Evolutionary conservation across 352 stramenopile genomes (phyloP), one percentile per base, ranked within the genome.

Genomic region (Hyaloperonospora arabidopsidis): DNA sequence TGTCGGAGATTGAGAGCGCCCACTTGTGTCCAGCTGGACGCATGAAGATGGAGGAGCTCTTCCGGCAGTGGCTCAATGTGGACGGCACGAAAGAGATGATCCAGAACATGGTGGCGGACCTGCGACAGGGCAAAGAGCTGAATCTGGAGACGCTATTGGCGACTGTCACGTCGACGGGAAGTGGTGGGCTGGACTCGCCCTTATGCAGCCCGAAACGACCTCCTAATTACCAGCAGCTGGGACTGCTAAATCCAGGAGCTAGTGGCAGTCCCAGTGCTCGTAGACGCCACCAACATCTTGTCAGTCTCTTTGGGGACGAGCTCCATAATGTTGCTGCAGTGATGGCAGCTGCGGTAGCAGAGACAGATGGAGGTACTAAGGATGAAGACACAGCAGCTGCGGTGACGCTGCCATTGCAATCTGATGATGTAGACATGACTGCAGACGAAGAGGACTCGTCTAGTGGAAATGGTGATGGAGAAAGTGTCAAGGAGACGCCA

Each of bases 11-110:
- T 53, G 81, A 91, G 59, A 87, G 68, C 52, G 78, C 81, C 45
- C 77, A 90, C 40, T 38, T 88, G 61, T 93, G 78, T 46, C 79
- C 79, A 3, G 87, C 77, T 15, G 83, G 74, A 3, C 75, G 83
- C 49, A 79, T 88, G 68, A 93, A 93, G 67, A 90, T 93, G 83
- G 83, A 93, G 59, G 80, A 93, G 52, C 68, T 93, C 3, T 93
- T 91, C 53, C 77, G 80, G 23, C 79, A 89, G 59, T 93, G 81
- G 80, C 77, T 93, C n/a, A 90, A 86, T 48, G 72, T 89, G 18
- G 83, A 93, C 41, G 74, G 77, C 48, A 91, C 83, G 29, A 86
- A 88, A 57, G 79, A 89, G 51, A 84, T 91, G 75, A 93, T 93
- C 57, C 79, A 88, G 51, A 72, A 63, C 28, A 74, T 93, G 45